Evolutionary conservation across 345 rosid genomes (phyloP).

Genomic region (Brassica incana): DNA sequence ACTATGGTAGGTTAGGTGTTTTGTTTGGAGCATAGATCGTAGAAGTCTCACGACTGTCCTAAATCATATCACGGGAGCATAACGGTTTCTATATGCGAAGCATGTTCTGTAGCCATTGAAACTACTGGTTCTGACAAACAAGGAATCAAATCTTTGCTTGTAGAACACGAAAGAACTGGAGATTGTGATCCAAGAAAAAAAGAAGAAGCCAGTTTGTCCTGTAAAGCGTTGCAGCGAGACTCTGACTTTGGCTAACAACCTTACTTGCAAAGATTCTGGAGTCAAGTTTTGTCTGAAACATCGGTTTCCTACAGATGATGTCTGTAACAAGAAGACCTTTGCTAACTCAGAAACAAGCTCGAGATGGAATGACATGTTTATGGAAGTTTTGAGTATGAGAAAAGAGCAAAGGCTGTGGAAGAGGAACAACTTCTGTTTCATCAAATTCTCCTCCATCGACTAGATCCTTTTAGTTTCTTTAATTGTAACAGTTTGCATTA

Average conservation of each 20-base stretch:
- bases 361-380: conserved; percentile 55
- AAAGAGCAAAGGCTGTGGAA: conserved; percentile 50
- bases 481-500: not conserved
- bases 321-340: conserved; percentile 44
- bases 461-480: conserved; percentile 30
- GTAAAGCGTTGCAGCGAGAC: conserved; percentile 67
- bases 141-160: conserved; percentile 47
- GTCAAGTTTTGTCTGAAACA: conserved; percentile 74
- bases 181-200: conserved; percentile 65
- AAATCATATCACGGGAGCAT: conserved; percentile 58
- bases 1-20: conserved; percentile 54
- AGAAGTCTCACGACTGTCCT: conserved; percentile 66
- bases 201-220: conserved; percentile 62
- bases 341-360: conserved; percentile 7
- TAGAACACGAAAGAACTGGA: conserved; percentile 56
- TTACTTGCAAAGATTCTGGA: conserved; percentile 67
- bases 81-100: conserved; percentile 64
- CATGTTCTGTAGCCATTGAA: conserved; percentile 66
- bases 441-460: conserved; percentile 22
- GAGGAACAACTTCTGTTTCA: conserved; percentile 29
- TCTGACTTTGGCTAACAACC: conserved; percentile 62
- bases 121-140: conserved; percentile 49
- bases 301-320: conserved; percentile 71
- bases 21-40: conserved; percentile 73
- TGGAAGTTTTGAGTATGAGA: conserved; percentile 56